Evolutionary conservation across 176 grass and related monocot genomes (phyloP).

Genomic region (Tillandsia fasciculata): DNA sequence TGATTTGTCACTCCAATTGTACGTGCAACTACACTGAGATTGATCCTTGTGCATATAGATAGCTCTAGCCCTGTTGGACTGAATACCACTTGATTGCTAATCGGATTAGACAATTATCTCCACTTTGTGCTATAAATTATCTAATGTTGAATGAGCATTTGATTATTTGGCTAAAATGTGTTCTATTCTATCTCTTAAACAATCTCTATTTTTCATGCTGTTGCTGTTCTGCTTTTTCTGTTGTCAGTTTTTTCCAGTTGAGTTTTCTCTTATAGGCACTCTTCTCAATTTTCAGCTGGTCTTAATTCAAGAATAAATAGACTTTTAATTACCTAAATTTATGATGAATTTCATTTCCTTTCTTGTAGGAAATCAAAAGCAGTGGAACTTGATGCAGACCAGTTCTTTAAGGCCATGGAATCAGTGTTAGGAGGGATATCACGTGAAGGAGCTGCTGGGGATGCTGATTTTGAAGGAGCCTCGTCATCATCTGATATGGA

Average conservation of each 20-base stretch:
- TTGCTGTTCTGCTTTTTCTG: not conserved
- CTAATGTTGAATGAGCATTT: too few relatives aligned
- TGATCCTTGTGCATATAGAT: too few relatives aligned
- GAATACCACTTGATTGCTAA: too few relatives aligned
- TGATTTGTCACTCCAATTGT: too few relatives aligned
- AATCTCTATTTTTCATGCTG: not conserved
- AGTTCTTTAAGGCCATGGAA: constrained; percentile 87
- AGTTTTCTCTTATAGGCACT: not conserved
- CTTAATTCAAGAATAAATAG: not conserved
- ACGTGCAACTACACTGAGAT: too few relatives aligned
- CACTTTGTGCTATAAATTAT: too few relatives aligned
- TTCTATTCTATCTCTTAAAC: too few relatives aligned
- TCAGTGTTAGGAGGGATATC: constrained; percentile 43
- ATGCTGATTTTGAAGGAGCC: constrained; percentile 35
- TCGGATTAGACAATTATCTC: too few relatives aligned
- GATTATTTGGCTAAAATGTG: too few relatives aligned
- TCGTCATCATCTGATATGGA: constrained; percentile 72
- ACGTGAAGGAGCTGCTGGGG: constrained; percentile 21
- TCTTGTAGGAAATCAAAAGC: constrained; percentile 43
- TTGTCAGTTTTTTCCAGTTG: not conserved
- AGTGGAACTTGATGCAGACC: constrained; percentile 80
- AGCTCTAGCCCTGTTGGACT: too few relatives aligned
- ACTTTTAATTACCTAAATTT: not conserved
- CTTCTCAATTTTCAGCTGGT: not conserved
- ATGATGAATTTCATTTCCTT: constrained; percentile 19